A percentile compares a stretch with the other conserved stretches of the same genome.
phyloP scores from a whole-genome alignment of 495 filamentous ascomycete genomes.

The Choiromyces venosus region DNA sequence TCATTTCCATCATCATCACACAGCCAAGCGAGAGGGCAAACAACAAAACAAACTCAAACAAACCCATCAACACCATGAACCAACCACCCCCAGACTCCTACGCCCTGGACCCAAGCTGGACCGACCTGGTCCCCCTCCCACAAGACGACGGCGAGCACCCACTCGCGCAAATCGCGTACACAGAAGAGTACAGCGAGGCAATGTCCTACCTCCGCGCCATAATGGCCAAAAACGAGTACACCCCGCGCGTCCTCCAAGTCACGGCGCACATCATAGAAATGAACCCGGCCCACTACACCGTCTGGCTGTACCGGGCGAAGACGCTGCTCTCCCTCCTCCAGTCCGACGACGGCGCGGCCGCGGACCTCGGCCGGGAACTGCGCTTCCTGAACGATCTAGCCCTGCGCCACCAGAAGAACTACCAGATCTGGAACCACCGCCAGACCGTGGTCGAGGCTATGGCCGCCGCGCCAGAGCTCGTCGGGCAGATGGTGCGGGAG shows the following conservation, averaged over 20 bases:
- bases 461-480: no score
- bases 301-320: slow-evolving; percentile 90
- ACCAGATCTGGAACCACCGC: slow-evolving; percentile 98
- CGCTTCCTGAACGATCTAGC: slow-evolving; percentile 79
- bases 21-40: neutral
- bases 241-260: slow-evolving; percentile 68
- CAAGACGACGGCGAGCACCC: slow-evolving; percentile 75
- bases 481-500: slow-evolving; percentile 62
- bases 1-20: neutral
- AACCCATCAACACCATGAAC: neutral
- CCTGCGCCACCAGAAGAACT: slow-evolving; percentile 84
- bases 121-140: slow-evolving; percentile 73
- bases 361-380: slow-evolving; percentile 66
- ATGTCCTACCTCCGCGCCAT: slow-evolving; percentile 86
- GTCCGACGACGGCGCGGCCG: no score
- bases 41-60: neutral
- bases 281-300: slow-evolving; percentile 96
- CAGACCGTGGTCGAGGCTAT: slow-evolving; percentile 45
- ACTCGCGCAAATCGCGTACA: slow-evolving; percentile 83
- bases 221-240: slow-evolving; percentile 83
- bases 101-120: slow-evolving; percentile 67
- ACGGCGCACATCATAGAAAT: slow-evolving; percentile 82
- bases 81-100: slow-evolving; percentile 45
- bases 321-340: slow-evolving; percentile 66
- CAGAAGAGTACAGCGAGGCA: slow-evolving; percentile 77